Base-by-base conservation (phyloP, 2,329 filamentous ascomycete genomes). In the Tetracladium maxilliforme region DNA sequence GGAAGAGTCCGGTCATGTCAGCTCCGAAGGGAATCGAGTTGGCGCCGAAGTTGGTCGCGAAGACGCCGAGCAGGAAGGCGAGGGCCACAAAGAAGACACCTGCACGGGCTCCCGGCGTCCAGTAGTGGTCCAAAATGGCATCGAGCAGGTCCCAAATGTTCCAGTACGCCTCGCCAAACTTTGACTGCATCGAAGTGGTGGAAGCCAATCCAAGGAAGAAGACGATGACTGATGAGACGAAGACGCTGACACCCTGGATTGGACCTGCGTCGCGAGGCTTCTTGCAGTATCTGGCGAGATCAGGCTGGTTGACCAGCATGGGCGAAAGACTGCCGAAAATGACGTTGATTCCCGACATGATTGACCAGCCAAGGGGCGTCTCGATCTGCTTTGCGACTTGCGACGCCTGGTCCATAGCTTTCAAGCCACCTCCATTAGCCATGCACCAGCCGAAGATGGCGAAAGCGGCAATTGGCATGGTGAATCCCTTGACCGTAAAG, bases 381-480 rank as follows among this genome's bases (percentile, higher is more conserved):
- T n/a, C n/a, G n/a, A n/a, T n/a, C n/a, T n/a, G n/a, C n/a, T n/a
- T n/a, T n/a, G n/a, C n/a, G 10, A 27, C 18, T 6, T 16, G 12
- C 3, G 26, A 23, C 6, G 26, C 17, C 13, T 14, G 19, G n/a
- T 16, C 10, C 10, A 20, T 17, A 4, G 26, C 14, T 17, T 23
- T 15, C 6, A 27, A 20, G n/a, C 61, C 61, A 12, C 63, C 61
- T 4, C 64, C 61, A 25, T 65, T 64, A 5, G 61, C 57, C 30
- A 76, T 58, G 4, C 62, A 62, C 70, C 70, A 77, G 22, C 70
- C 63, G 38, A 77, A 53, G 13, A 70, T 71, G 3, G 64, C 66
- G 30, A 76, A 55, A 40, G 67, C 70, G 3, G 64, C 60, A n/a
- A 65, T 48, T 2, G 69, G 70, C 8, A 71, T 59, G 4, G 56